phyloP scores from a whole-genome alignment of 257 asterid species.

The Salvia hispanica region DNA sequence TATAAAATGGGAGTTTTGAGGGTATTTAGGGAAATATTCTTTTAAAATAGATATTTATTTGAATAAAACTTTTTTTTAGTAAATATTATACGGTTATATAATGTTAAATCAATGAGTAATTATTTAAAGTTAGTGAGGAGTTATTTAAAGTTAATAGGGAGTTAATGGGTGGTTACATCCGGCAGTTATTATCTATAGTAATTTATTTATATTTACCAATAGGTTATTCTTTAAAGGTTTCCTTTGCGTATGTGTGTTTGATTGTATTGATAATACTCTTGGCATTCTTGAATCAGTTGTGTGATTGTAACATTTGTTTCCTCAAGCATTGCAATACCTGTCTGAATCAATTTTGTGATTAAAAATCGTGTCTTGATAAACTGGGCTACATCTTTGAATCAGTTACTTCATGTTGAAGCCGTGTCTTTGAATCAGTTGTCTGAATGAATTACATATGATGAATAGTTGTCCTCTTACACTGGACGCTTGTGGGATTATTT shows the following conservation, averaged over 20 bases:
- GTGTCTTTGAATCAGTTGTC: not conserved
- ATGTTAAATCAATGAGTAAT: too few species aligned
- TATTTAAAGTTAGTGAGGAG: too few species aligned
- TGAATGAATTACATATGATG: not conserved
- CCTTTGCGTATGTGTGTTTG: not conserved
- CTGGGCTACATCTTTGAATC: not conserved
- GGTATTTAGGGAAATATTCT: too few species aligned
- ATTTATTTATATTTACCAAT: too few species aligned
- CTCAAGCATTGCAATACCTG: not conserved
- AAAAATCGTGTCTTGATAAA: not conserved
- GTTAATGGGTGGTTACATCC: too few species aligned
- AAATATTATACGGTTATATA: too few species aligned
- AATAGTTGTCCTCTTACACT: not conserved
- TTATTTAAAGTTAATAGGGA: too few species aligned
- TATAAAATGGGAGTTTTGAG: too few species aligned
- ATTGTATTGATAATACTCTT: slow-evolving; percentile 4
- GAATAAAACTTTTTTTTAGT: too few species aligned
- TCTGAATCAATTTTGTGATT: not conserved
- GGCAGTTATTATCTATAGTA: too few species aligned
- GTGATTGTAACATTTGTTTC: not conserved
- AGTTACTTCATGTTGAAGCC: not conserved
- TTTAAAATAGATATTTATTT: too few species aligned
- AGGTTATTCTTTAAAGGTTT: not conserved
- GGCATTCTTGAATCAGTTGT: not conserved
- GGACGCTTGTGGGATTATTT: not conserved